These are phyloP conservation scores for Collybiopsis confluens DNA, from an alignment of 768 basidiomycete species.

Conservation along the genomic window DNA sequence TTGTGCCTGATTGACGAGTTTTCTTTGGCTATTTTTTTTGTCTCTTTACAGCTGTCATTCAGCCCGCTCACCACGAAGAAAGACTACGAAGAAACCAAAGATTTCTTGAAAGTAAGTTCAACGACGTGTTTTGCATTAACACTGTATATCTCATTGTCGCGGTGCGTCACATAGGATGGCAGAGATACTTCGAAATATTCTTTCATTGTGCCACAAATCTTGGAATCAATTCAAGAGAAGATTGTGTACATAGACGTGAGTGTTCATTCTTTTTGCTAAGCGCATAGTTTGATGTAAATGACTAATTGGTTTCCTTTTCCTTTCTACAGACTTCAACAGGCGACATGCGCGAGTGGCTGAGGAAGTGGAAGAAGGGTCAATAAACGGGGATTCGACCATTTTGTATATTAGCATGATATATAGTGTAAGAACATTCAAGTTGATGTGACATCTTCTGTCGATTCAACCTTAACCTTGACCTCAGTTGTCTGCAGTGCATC, in stretches of 20 bases:
- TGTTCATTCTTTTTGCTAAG: conserved; percentile 14
- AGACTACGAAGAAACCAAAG: conserved; percentile 58
- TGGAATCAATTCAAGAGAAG: conserved; percentile 64
- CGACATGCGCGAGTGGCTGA: conserved; percentile 56
- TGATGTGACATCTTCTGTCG: no score
- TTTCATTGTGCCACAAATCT: conserved; percentile 57
- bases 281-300: background rate
- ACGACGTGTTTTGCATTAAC: no score
- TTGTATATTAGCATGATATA: background rate
- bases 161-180: conserved; percentile 29
- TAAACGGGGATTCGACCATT: background rate
- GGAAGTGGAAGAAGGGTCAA: conserved; percentile 22
- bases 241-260: conserved; percentile 67
- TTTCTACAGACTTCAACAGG: conserved; percentile 34
- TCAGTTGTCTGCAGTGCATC: no score
- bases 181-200: conserved; percentile 70
- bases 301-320: no score
- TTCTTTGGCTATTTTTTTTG: no score
- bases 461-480: no score
- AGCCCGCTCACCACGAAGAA: conserved; percentile 55
- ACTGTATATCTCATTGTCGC: conserved; percentile 13
- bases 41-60: conserved; percentile 36
- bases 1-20: conserved; percentile 25
- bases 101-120: conserved; percentile 69
- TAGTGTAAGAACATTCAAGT: background rate